Evolutionary conservation across 306 rosid species (phyloP).

Genomic region (Mimosa bimucronata): DNA sequence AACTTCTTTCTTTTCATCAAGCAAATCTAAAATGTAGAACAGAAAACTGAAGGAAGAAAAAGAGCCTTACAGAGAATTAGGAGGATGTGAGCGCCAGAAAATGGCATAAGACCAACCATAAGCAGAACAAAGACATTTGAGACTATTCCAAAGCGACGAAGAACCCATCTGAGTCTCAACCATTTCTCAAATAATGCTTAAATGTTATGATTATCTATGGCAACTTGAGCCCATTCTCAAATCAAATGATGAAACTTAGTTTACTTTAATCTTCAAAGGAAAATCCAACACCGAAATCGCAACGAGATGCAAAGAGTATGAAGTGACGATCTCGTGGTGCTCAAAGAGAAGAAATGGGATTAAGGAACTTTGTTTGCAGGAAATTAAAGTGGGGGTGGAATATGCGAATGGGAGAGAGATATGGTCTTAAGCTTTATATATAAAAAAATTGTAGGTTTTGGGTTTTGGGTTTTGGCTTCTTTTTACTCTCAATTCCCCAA

Average conservation of each 20-base stretch:
- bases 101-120: slow-evolving; percentile 81
- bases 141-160: slow-evolving; percentile 48
- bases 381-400: too few relatives aligned
- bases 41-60: background rate
- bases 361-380: background rate
- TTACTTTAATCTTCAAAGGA: background rate
- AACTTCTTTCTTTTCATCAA: background rate
- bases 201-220: background rate
- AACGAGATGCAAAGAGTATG: background rate
- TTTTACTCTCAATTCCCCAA: background rate
- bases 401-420: background rate
- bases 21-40: background rate
- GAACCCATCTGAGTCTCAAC: slow-evolving; percentile 33
- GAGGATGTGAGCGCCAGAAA: slow-evolving; percentile 73
- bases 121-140: slow-evolving; percentile 59
- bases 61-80: slow-evolving; percentile 63
- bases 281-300: background rate
- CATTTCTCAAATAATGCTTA: background rate
- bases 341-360: background rate
- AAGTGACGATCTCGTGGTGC: background rate
- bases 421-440: background rate
- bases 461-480: background rate
- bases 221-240: background rate
- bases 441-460: too few relatives aligned
- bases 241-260: background rate